Conservation (phyloP, 805 yeast genomes). For the Teunomyces lycoperdinae region DNA sequence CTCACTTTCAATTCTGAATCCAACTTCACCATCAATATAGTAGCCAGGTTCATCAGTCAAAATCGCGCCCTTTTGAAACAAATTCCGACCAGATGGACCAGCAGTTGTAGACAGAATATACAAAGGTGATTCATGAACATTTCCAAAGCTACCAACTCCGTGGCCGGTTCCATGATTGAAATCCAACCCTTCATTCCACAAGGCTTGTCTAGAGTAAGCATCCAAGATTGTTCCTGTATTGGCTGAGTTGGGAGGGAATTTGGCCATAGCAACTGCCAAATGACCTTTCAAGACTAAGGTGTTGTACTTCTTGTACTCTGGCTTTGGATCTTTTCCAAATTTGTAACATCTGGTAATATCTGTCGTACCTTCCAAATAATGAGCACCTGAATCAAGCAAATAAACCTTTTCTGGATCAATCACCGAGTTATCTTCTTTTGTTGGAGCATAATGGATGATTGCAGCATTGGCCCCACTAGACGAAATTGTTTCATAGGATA, state of each 20-base stretch:
- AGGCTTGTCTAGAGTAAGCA: conserved; percentile 73
- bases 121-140: conserved; percentile 93
- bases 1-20: conserved; percentile 87
- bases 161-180: conserved; percentile 97
- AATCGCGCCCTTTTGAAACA: conserved; percentile 58
- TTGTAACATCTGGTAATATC: conserved; percentile 90
- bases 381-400: conserved; percentile 88
- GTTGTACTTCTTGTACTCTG: conserved; percentile 61
- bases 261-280: conserved; percentile 74
- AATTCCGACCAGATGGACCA: conserved; percentile 47
- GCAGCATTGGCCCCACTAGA: conserved; percentile 76
- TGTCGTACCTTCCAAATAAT: conserved; percentile 90
- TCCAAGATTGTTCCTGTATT: conserved; percentile 78
- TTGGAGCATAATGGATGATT: conserved; percentile 73
- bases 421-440: conserved; percentile 50
- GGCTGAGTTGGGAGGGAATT: conserved; percentile 62
- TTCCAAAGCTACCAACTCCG: conserved; percentile 89
- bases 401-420: conserved; percentile 70
- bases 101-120: conserved; percentile 63
- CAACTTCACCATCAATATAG: conserved; percentile 86
- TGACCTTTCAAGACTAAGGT: conserved; percentile 92
- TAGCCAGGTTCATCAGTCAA: conserved; percentile 93
- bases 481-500: conserved; percentile 74
- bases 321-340: conserved; percentile 40
- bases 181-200: conserved; percentile 81